Base-by-base conservation (phyloP, 176 grass and related monocot species). In the Cenchrus fungigraminus region DNA sequence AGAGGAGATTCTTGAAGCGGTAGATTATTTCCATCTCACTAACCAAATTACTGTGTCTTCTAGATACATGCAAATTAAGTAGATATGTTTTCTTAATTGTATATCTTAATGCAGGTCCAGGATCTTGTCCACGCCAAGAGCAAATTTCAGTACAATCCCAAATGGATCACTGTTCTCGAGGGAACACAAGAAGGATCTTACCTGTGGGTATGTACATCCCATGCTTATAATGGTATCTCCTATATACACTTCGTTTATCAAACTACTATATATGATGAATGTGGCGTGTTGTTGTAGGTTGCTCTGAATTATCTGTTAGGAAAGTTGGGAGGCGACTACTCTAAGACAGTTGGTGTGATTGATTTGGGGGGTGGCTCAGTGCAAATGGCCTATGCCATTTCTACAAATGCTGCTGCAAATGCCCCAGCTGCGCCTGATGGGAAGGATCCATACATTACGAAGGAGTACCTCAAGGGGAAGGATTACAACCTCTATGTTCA, bases 181-280 rank as follows among this genome's bases (percentile, higher is more conserved):
- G 92, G 89, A 72, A 76, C 83, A n/a, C 86, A 89, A 52, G 86
- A 94, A 86, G 89, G 89, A 13, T 91, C 92, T 54, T 91, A 91
- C 76, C 53, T 94, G 20, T 91, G 88, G 91, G 91, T 88, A 56
- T 45, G 45, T 8, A 46, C 45, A 46, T 40, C 37, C 37, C 37
- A 40, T 4, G 4, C 37, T 40, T 40, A 4, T 25, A 40, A 25
- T 40, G 37, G 37, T 40, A 4, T 4, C 37, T 40, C 37, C 37
- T 40, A 4, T 40, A 40, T 25, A 25, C 25, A 40, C 37, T 40
- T 3, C 3, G 37, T 40, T 40, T 40, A 4, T 40, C 37, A 40
- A 40, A 40, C 37, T 40, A 4, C 2, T 40, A 40, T 40, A 40
- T 40, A 40, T 40, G 37, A 40, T 40, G 37, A 40, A 40, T 40